phyloP scores from a whole-genome alignment of 441 rosid species.

The Biscutella auriculata region DNA sequence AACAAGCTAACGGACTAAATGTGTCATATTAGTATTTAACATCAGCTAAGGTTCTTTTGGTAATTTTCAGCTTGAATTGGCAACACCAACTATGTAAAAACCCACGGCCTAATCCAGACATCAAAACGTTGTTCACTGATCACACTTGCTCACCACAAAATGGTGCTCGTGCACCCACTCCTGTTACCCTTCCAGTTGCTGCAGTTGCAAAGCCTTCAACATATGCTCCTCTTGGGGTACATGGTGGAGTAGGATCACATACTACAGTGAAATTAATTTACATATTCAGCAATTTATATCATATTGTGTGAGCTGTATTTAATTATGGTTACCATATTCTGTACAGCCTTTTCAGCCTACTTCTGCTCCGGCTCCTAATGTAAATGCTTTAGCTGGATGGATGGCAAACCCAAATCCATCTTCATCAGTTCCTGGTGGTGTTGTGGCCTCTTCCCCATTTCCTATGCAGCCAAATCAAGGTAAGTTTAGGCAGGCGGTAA shows the following conservation, averaged over 20 bases:
- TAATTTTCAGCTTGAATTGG: slow-evolving; percentile 64
- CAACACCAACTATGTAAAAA: slow-evolving; percentile 88
- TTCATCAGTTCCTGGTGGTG: slow-evolving; percentile 31
- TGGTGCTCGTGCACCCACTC: slow-evolving; percentile 66
- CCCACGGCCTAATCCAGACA: slow-evolving; percentile 80
- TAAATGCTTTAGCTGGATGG: slow-evolving; percentile 45
- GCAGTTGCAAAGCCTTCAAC: slow-evolving; percentile 56
- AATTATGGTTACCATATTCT: slow-evolving; percentile 5
- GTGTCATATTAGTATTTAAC: slow-evolving; percentile 28
- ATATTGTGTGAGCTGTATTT: neutral
- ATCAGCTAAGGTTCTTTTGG: slow-evolving; percentile 16
- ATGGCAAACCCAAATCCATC: slow-evolving; percentile 39
- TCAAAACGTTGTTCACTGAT: slow-evolving; percentile 68
- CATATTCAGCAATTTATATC: slow-evolving; percentile 23
- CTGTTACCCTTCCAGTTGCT: slow-evolving; percentile 52
- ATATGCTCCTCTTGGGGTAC: slow-evolving; percentile 57
- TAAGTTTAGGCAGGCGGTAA: slow-evolving; percentile 2
- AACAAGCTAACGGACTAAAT: slow-evolving; percentile 22
- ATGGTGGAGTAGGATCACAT: slow-evolving; percentile 42
- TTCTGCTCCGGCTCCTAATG: slow-evolving; percentile 21
- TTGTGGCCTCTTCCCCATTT: slow-evolving; percentile 30
- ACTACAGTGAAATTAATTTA: slow-evolving; percentile 17
- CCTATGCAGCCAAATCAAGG: slow-evolving; percentile 37
- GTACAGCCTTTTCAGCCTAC: slow-evolving; percentile 38
- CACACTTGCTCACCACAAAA: slow-evolving; percentile 63